Evolutionary conservation across 495 filamentous ascomycete genomes (phyloP).

Genomic region (Tuber magnatum): DNA sequence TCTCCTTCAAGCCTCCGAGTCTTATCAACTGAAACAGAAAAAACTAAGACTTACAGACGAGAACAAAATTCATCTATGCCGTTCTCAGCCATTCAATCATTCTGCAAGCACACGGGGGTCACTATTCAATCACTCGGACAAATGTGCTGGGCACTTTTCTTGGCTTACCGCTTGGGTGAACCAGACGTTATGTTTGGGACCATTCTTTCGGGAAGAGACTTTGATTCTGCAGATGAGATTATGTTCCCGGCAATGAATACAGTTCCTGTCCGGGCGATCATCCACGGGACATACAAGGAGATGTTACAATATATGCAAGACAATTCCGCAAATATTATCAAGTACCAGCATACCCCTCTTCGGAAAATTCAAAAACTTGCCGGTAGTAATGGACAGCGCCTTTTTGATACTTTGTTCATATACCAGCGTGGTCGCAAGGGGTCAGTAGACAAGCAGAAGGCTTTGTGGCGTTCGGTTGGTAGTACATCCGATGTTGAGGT

Average conservation of each 20-base stretch:
- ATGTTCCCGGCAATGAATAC: slow-evolving; percentile 78
- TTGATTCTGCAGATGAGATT: slow-evolving; percentile 51
- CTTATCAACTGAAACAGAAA: background rate
- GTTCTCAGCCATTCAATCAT: slow-evolving; percentile 42
- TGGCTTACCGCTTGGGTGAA: slow-evolving; percentile 50
- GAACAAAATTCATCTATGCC: slow-evolving; percentile 47
- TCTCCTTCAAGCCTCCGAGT: slow-evolving; percentile 41
- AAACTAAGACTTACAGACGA: slow-evolving; percentile 41
- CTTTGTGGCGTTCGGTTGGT: slow-evolving; percentile 47
- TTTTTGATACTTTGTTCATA: slow-evolving; percentile 68
- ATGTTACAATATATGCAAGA: slow-evolving; percentile 62
- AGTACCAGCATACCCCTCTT: slow-evolving; percentile 61
- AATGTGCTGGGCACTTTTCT: slow-evolving; percentile 57
- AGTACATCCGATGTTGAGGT: slow-evolving; percentile 58
- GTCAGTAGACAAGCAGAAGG: slow-evolving; percentile 16
- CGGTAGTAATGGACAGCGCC: slow-evolving; percentile 33
- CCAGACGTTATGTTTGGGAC: slow-evolving; percentile 65
- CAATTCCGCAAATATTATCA: slow-evolving; percentile 48
- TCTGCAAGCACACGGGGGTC: slow-evolving; percentile 53
- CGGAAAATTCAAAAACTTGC: slow-evolving; percentile 53
- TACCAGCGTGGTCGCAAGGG: slow-evolving; percentile 49
- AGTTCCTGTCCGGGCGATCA: slow-evolving; percentile 54
- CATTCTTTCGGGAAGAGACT: slow-evolving; percentile 62
- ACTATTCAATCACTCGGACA: slow-evolving; percentile 61
- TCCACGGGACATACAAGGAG: slow-evolving; percentile 55